Percentiles rank a stretch among this genome's conserved stretches.
phyloP scores from a whole-genome alignment of 2,329 filamentous ascomycete genomes.

The Chrysoporthe austroafricana region DNA sequence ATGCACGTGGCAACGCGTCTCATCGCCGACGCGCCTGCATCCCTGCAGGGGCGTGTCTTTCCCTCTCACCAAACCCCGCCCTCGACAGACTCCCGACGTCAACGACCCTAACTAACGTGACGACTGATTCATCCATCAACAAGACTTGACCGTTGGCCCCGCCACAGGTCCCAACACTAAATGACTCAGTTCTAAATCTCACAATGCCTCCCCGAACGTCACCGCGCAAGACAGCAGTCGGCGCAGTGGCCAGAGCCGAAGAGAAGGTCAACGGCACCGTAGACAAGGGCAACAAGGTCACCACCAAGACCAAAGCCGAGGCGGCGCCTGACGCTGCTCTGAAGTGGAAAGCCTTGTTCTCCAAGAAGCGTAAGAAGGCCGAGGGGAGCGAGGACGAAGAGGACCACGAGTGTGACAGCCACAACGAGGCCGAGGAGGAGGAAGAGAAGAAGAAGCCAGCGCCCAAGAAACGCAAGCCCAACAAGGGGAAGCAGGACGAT shows the following conservation, averaged over 20 bases:
- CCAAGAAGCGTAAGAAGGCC: slow-evolving; percentile 33
- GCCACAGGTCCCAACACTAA: background rate
- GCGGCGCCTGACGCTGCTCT: slow-evolving; percentile 13
- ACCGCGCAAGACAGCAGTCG: slow-evolving; percentile 29
- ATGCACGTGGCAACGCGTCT: slow-evolving; percentile 13
- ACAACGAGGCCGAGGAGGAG: slow-evolving; percentile 20
- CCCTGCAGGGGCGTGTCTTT: background rate
- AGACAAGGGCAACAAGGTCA: slow-evolving; percentile 32
- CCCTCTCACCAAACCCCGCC: background rate
- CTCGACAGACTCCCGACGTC: background rate
- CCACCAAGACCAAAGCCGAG: slow-evolving; percentile 40
- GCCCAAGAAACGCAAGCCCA: slow-evolving; percentile 49
- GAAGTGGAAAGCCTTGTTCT: no score
- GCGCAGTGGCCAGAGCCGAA: slow-evolving; percentile 31
- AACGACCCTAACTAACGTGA: background rate
- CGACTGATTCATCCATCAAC: background rate
- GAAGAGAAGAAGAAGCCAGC: slow-evolving; percentile 35
- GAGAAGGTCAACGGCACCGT: slow-evolving; percentile 27
- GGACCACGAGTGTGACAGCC: slow-evolving; percentile 31
- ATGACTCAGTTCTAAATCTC: background rate
- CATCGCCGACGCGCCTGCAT: slow-evolving; percentile 3
- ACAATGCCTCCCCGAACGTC: slow-evolving; percentile 27
- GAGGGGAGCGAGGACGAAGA: slow-evolving; percentile 34
- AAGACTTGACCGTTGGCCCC: background rate
- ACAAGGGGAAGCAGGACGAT: slow-evolving; percentile 46